Evolutionary conservation across 805 yeast genomes (phyloP).

Genomic region (Metschnikowia similis): DNA sequence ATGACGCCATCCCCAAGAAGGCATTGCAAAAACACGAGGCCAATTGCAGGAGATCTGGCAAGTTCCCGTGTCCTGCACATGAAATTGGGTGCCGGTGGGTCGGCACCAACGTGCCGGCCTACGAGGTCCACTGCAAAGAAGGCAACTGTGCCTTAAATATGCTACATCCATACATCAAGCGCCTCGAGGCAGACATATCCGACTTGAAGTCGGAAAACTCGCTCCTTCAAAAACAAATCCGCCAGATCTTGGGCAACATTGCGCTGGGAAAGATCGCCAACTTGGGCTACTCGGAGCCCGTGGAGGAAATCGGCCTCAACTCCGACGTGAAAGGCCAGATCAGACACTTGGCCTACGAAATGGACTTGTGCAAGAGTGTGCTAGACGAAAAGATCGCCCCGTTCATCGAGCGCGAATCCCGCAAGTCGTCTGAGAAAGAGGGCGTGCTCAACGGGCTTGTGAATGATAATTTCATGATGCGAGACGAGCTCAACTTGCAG

Average conservation of each 20-base stretch:
- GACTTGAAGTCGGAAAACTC: constrained; percentile 33
- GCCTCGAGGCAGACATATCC: constrained; percentile 23
- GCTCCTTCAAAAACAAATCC: constrained; percentile 40
- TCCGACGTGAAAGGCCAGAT: constrained; percentile 23
- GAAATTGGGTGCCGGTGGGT: constrained; percentile 50
- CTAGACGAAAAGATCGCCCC: constrained; percentile 38
- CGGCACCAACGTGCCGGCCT: constrained; percentile 31
- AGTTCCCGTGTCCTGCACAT: constrained; percentile 44
- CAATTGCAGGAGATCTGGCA: constrained; percentile 38
- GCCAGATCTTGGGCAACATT: constrained; percentile 43
- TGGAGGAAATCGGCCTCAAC: constrained; percentile 41
- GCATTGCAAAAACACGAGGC: constrained; percentile 36
- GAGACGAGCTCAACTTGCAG: constrained; percentile 46
- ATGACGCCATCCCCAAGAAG: constrained; percentile 38
- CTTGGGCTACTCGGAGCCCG: constrained; percentile 43
- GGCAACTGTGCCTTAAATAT: constrained; percentile 29
- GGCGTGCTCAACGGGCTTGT: constrained; percentile 27
- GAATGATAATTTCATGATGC: constrained; percentile 36
- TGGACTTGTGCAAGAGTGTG: constrained; percentile 42
- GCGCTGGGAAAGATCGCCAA: constrained; percentile 49
- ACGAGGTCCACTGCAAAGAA: constrained; percentile 32
- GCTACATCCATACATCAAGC: constrained; percentile 25
- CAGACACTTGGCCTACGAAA: constrained; percentile 34
- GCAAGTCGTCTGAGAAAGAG: constrained; percentile 22
- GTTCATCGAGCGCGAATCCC: constrained; percentile 23